A percentile compares a stretch with the other conserved stretches of the same genome.
These are phyloP conservation scores for Ophiocordyceps sinensis DNA, from an alignment of 2,329 filamentous ascomycete species.

Conservation along the genomic window DNA sequence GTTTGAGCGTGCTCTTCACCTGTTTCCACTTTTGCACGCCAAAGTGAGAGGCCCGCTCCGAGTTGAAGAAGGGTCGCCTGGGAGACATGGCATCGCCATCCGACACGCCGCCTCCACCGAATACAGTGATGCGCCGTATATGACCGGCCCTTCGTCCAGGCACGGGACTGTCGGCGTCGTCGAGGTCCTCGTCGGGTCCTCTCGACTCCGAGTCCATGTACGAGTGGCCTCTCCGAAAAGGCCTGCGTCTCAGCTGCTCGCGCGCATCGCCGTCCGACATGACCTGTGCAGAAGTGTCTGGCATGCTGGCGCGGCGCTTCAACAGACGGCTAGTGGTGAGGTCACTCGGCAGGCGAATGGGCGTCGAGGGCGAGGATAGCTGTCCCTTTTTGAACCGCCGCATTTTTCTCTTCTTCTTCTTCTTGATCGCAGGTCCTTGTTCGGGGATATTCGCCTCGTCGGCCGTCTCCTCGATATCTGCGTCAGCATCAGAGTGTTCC, in stretches of 20 bases:
- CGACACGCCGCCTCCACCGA: constrained; percentile 49
- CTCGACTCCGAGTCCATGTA: constrained; percentile 39
- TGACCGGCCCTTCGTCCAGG: constrained; percentile 43
- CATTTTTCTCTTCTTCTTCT: constrained; percentile 49
- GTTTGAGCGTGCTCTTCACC: constrained; percentile 76
- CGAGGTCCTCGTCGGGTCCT: constrained; percentile 31
- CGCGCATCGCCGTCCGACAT: constrained; percentile 65
- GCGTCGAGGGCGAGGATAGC: constrained; percentile 53
- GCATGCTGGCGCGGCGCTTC: constrained; percentile 50
- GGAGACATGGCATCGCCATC: constrained; percentile 46
- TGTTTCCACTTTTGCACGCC: constrained; percentile 81
- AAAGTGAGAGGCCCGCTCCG: constrained; percentile 58
- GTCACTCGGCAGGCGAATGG: constrained; percentile 29
- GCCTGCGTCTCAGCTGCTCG: constrained; percentile 37
- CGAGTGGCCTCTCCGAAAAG: constrained; percentile 41
- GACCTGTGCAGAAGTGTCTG: constrained; percentile 44
- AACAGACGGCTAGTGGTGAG: constrained; percentile 34
- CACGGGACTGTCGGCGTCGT: constrained; percentile 37
- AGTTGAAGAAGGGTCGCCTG: constrained; percentile 40
- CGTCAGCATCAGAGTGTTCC: constrained; percentile 32
- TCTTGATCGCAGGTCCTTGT: constrained; percentile 20
- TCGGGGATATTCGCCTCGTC: constrained; percentile 50
- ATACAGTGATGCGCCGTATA: constrained; percentile 50
- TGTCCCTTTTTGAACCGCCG: constrained; percentile 38
- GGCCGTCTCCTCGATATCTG: constrained; percentile 75